phyloP scores from a whole-genome alignment of 106 monocot genomes.

The Allium sativum region DNA sequence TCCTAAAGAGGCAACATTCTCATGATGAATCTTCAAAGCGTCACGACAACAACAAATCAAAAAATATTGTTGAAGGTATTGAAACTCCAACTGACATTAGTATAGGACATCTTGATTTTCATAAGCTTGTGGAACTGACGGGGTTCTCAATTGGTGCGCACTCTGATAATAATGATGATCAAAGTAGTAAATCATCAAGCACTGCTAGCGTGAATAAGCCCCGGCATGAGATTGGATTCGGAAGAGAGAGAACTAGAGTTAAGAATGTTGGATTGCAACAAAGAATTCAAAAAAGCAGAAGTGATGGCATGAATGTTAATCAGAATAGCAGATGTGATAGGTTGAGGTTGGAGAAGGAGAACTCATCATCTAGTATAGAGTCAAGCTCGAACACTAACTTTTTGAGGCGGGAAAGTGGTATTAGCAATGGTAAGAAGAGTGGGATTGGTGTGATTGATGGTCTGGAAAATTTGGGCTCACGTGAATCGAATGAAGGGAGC shows the following conservation, averaged over 20 bases:
- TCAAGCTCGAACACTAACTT: conserved; percentile 28
- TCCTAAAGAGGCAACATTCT: conserved; percentile 47
- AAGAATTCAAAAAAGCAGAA: conserved; percentile 28
- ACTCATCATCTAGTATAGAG: conserved; percentile 63
- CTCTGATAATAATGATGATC: conserved; percentile 83
- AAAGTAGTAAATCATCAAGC: conserved; percentile 33
- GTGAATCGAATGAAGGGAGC: conserved; percentile 18
- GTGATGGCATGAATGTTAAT: conserved; percentile 16
- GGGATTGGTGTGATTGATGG: conserved; percentile 36
- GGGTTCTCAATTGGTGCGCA: conserved; percentile 47
- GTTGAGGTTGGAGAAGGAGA: conserved; percentile 32
- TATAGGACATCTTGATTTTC: conserved; percentile 37
- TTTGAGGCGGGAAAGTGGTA: conserved; percentile 14
- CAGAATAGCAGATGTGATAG: conserved; percentile 28
- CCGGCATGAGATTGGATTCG: conserved; percentile 35
- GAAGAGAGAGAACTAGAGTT: conserved; percentile 30
- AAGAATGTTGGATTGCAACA: conserved; percentile 25
- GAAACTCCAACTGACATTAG: background rate
- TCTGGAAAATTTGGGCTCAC: conserved; percentile 12
- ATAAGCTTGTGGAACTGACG: conserved; percentile 25
- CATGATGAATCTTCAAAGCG: conserved; percentile 26
- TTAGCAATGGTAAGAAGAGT: conserved; percentile 20
- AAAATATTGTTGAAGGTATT: conserved; percentile 18
- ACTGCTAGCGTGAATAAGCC: conserved; percentile 32
- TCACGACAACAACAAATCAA: conserved; percentile 20